phyloP scores from a whole-genome alignment of 1,139 yeast species.

The Debaryomyces udenii region DNA sequence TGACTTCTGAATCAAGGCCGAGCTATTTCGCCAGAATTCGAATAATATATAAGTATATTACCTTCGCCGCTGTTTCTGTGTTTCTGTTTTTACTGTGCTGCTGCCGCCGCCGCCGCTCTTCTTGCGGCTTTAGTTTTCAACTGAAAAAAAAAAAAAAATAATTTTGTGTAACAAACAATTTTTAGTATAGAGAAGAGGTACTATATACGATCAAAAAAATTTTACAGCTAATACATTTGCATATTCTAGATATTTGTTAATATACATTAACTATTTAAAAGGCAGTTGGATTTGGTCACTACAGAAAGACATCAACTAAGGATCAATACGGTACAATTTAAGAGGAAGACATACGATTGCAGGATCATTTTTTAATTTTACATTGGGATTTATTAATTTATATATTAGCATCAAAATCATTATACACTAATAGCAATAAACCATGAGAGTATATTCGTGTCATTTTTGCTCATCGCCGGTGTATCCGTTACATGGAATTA shows the following conservation, averaged over 20 bases:
- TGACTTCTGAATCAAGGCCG: too few species aligned
- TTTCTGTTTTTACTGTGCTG: background rate
- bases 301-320: too few species aligned
- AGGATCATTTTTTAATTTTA: slow-evolving; percentile 3
- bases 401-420: slow-evolving; percentile 8
- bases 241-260: too few species aligned
- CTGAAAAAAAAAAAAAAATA: slow-evolving; percentile 2
- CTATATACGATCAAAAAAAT: slow-evolving; percentile 7
- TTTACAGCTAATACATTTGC: background rate
- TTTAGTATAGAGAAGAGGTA: slow-evolving; percentile 8
- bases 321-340: slow-evolving; percentile 2
- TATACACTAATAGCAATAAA: slow-evolving; percentile 1
- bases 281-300: too few species aligned
- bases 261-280: too few species aligned
- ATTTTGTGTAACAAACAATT: slow-evolving; percentile 6
- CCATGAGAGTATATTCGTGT: slow-evolving; percentile 91
- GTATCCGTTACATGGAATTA: slow-evolving; percentile 96
- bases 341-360: slow-evolving; percentile 2
- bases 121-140: slow-evolving; percentile 1
- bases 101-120: background rate
- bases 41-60: too few species aligned
- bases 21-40: too few species aligned
- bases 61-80: too few species aligned
- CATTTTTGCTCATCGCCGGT: slow-evolving; percentile 98
- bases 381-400: slow-evolving; percentile 6